A percentile compares a stretch with the other conserved stretches of the same genome.
phyloP scores from a whole-genome alignment of 139 green algal genomes.

The Closterium sp. region DNA sequence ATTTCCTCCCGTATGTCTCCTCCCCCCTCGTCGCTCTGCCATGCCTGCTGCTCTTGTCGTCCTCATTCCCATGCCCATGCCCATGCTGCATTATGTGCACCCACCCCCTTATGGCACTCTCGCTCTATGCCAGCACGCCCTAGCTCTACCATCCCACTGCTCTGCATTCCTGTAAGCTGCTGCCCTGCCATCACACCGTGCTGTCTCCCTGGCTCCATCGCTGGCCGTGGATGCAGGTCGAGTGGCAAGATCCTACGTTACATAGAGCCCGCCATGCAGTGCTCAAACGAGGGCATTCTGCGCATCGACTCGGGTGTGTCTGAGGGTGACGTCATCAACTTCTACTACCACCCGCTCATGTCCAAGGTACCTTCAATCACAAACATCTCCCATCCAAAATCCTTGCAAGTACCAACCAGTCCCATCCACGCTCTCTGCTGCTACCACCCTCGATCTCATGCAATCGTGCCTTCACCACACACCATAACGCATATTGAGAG shows the following conservation, averaged over 20 bases:
- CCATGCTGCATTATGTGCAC: neutral
- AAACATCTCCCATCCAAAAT: too few species aligned
- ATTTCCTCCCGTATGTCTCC: constrained; percentile 68
- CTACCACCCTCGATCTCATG: constrained; percentile 74
- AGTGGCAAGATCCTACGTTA: constrained; percentile 28
- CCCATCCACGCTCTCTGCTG: constrained; percentile 26
- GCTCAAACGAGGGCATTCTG: constrained; percentile 41
- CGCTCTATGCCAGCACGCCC: neutral
- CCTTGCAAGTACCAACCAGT: too few species aligned
- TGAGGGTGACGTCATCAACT: constrained; percentile 64
- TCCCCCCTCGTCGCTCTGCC: too few species aligned
- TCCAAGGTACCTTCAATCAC: neutral
- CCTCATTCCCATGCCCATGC: neutral
- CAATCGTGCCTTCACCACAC: too few species aligned
- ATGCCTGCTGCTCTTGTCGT: too few species aligned
- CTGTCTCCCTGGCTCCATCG: neutral
- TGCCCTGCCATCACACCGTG: neutral
- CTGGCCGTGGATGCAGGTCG: constrained; percentile 9
- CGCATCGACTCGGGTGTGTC: constrained; percentile 70
- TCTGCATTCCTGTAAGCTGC: too few species aligned
- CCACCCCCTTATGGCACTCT: neutral
- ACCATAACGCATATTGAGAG: too few species aligned
- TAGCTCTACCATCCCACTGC: neutral
- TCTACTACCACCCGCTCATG: constrained; percentile 83
- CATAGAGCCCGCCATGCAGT: constrained; percentile 12